Base-by-base conservation (phyloP, 2,329 filamentous ascomycete species). In the Tolypocladium guangdongense region DNA sequence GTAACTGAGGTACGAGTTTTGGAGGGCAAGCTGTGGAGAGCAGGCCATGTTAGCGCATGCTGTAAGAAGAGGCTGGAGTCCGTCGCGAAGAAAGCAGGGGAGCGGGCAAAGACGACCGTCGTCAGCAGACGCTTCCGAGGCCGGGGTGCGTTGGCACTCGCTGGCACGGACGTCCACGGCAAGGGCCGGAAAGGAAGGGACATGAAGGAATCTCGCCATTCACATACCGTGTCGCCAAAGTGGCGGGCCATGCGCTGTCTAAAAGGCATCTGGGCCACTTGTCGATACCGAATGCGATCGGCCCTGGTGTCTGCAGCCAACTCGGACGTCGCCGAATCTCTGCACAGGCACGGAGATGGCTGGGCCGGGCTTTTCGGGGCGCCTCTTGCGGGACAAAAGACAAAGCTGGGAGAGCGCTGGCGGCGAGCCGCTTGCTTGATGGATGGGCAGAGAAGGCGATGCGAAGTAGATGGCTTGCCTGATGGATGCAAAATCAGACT, bases 201-300 rank as follows among this genome's bases (percentile, higher is more conserved):
- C 2, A 10, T 16, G 41, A 30, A 11, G 14, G 14, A n/a, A 10
- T 33, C 10, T 2, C 4, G 39, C 1, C 2, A 32, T 53, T 56
- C 55, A 64, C 72, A 62, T 69, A 75, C 72, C 58, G 73, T 69
- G 59, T 76, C 74, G 63, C 74, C 74, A 56, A 76, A 73, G 50
- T 73, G 72, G 63, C 74, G 74, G 51, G 72, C 72, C 65, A 76
- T 70, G 52, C 68, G 67, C 58, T 71, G 66, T 52, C 69, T 64
- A 55, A 72, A 69, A 24, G 69, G 67, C 69, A 72, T 71, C 54
- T 68, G 49, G 39, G 32, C 27, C 20, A 32, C 27, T 8, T 5
- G 18, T 14, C 8, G 41, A 24, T 10, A 16, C 24, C 24, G 24
- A n/a, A 10, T 3, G 41, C 2, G 8, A 11, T 16, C 10, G 39